Percentiles rank a stretch among this genome's conserved stretches.
phyloP scores from a whole-genome alignment of 2,329 filamentous ascomycete genomes.

The Calonectria multiphialidica region DNA sequence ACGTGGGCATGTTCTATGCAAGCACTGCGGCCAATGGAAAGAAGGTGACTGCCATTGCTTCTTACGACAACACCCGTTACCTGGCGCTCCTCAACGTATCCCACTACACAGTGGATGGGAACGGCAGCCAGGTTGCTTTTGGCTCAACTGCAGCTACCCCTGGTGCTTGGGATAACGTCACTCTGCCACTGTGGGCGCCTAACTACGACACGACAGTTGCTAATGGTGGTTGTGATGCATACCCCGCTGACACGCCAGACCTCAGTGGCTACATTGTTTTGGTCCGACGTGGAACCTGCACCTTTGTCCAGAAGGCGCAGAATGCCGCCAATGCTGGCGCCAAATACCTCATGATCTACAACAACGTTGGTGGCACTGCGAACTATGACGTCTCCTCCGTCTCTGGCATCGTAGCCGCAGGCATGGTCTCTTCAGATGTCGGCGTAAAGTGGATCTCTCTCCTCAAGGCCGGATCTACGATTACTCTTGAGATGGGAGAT shows the following conservation, averaged over 20 bases:
- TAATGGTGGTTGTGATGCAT: constrained; percentile 64
- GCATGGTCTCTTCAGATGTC: constrained; percentile 56
- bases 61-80: constrained; percentile 61
- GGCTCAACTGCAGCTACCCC: constrained; percentile 58
- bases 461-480: constrained; percentile 56
- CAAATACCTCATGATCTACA: constrained; percentile 72
- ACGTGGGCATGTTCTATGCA: constrained; percentile 61
- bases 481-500: constrained; percentile 59
- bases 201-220: constrained; percentile 61
- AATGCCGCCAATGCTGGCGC: constrained; percentile 66
- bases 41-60: constrained; percentile 61
- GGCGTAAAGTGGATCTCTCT: constrained; percentile 59
- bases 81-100: constrained; percentile 57
- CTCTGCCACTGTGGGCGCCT: constrained; percentile 62
- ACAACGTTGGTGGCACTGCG: constrained; percentile 58
- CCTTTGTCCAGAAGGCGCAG: constrained; percentile 61
- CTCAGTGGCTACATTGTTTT: constrained; percentile 70
- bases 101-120: constrained; percentile 54
- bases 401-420: constrained; percentile 50
- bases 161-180: constrained; percentile 56
- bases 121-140: constrained; percentile 49
- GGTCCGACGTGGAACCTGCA: constrained; percentile 69
- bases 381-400: constrained; percentile 49
- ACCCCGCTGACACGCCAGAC: constrained; percentile 66
- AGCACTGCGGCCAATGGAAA: constrained; percentile 63